Base-by-base conservation (phyloP, 2,329 filamentous ascomycete genomes). In the Zopfia rhizophila region DNA sequence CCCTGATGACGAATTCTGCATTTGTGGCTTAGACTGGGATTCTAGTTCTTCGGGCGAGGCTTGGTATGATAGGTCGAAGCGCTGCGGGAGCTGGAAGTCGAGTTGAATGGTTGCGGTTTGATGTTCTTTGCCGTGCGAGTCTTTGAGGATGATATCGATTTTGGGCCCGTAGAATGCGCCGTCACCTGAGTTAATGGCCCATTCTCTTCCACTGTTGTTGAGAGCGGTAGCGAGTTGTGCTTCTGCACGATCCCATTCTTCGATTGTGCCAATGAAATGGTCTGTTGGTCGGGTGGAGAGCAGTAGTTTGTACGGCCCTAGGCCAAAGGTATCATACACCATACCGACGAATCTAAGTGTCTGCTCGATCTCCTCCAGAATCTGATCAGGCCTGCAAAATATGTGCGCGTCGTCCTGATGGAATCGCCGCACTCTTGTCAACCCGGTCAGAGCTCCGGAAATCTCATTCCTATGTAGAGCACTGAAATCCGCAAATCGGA, bases 401-500 rank as follows among this genome's bases (percentile, higher is more conserved):
- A 96, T 94, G 71, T 96, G 91, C 5, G 89, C 89, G 66, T 96
- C 91, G 67, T 96, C 91, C 67, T 96, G 91, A 70, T 94, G 90
- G 71, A 96, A 96, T 14, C 91, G 83, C 23, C 91, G 83, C 37
- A 96, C 90, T 47, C 91, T 84, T 3, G 91, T 96, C 47, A 96
- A 76, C 11, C 91, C 91, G 36, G 86, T 90, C 37, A 96, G 74
- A 0, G 91, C 85, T 1, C 91, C 91, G 0, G 89, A 92, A 5
- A 90, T 80, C 70, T 96, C 91, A 66, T 96, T 95, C 33, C 91
- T 82, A 69, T 94, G 90, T n/a, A 95, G 78, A 2, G 90, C 85
- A 61, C 89, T 90, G 65, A 96, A 96, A 70, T 96, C 91, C 44
- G 91, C 90, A 71, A 90, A 91, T 60, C 91, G 85, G 51, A 95